A percentile compares a stretch with the other conserved stretches of the same genome.
These are phyloP conservation scores for Butyriboletus appendiculatus DNA, from an alignment of 1,284 basidiomycete species.

Conservation along the genomic window DNA sequence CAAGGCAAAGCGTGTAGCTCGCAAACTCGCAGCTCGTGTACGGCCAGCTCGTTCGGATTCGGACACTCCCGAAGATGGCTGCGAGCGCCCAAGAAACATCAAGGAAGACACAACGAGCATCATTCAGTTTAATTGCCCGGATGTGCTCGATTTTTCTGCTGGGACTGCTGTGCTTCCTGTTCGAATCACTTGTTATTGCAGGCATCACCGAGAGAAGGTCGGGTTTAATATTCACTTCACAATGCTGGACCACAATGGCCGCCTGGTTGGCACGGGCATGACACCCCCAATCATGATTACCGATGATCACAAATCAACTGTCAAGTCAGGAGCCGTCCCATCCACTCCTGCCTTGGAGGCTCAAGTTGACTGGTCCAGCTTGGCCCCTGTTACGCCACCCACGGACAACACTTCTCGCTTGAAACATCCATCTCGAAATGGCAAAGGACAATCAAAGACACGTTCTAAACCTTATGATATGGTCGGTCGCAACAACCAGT, in stretches of 20 bases:
- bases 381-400: slow-evolving; percentile 24
- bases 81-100: slow-evolving; percentile 43
- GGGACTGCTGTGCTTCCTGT: slow-evolving; percentile 91
- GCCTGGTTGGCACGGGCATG: slow-evolving; percentile 80
- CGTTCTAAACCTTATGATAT: slow-evolving; percentile 64
- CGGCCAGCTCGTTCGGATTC: slow-evolving; percentile 76
- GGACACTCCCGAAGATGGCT: slow-evolving; percentile 61
- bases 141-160: slow-evolving; percentile 86
- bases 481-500: slow-evolving; percentile 42
- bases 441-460: slow-evolving; percentile 38
- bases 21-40: slow-evolving; percentile 80
- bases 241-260: slow-evolving; percentile 80
- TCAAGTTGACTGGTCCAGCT: slow-evolving; percentile 50
- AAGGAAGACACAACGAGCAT: slow-evolving; percentile 82
- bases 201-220: slow-evolving; percentile 96
- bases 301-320: slow-evolving; percentile 93
- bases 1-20: slow-evolving; percentile 84
- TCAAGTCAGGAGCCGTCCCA: slow-evolving; percentile 33
- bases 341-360: slow-evolving; percentile 27
- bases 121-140: slow-evolving; percentile 94
- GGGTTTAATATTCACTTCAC: slow-evolving; percentile 95
- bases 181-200: slow-evolving; percentile 97
- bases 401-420: slow-evolving; percentile 40
- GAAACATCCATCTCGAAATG: slow-evolving; percentile 44
- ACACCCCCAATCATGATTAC: slow-evolving; percentile 98